Base-by-base conservation (phyloP, 176 grass and related monocot species). In the Rhipidocladum racemiflorum region DNA sequence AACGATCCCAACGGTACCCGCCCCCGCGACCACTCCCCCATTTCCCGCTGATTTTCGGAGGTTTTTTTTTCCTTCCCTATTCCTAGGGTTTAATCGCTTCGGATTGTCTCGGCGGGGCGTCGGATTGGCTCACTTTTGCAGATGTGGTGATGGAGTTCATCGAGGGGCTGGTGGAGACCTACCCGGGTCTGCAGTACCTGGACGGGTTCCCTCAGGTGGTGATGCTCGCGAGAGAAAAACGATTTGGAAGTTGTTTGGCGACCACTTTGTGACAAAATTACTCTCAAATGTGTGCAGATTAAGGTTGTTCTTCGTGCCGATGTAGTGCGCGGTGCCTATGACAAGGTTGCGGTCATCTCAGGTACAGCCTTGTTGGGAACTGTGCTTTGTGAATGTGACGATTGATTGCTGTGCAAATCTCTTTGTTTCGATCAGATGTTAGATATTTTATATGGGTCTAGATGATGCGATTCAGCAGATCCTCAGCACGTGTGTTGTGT, bases 291-390 rank as follows among this genome's bases (percentile, higher is more conserved):
- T 87, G 75, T 79, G 86, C 96, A 99, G 96, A 93, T 93, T 91
- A 99, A 95, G 83, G 93, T 99, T 48, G 96, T 99, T 88, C 72
- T 99, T 83, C 92, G 96, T 70, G 96, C 96, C 75, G 96, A 99
- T 91, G 93, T 95, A 2, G 69, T 69, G 30, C 53, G 76, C 14
- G 83, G 82, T 21, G 54, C 76, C 65, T 95, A 88, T 85, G 89
- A 93, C 35, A 99, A 99, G 76, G 96, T 99, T 54, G 93, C 93
- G 0, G 92, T 99, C 79, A 95, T 99, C 77, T 99, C 96, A 85
- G 96, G 96, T 99, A 53, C 2, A 15, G 35, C 20, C 29, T 24
- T 74, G 61, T 10, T 66, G 39, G 59, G 39, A 67, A 73, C 49
- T 68, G 39, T 21, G 65, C 60, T 65, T 65, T 48, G 44, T 54